phyloP scores from a whole-genome alignment of 2,329 filamentous ascomycete species.

The Dactylonectria estremocensis region DNA sequence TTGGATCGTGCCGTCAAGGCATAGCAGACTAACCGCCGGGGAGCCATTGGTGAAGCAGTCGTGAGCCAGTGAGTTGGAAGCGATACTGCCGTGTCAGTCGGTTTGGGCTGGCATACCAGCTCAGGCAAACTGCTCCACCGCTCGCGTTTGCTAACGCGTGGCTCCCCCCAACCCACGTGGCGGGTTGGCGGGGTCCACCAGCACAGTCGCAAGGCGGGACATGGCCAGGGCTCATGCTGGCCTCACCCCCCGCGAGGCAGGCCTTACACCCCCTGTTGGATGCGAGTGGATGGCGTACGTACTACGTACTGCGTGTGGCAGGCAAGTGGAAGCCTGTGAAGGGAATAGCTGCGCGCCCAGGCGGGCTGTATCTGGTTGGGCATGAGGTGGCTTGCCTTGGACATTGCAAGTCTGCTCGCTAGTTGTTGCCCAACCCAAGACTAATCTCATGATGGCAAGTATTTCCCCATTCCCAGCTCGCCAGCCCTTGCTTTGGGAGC shows the following conservation, averaged over 20 bases:
- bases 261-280: background rate
- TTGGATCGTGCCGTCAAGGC: constrained; percentile 31
- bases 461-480: background rate
- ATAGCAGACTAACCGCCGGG: background rate
- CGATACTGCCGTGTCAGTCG: constrained; percentile 22
- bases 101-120: constrained; percentile 32
- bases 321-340: background rate
- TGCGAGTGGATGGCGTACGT: background rate
- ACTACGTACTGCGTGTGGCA: constrained; percentile 13
- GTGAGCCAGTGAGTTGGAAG: background rate
- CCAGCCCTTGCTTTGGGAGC: background rate
- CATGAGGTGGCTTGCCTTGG: constrained; percentile 17
- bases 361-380: constrained; percentile 21
- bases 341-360: constrained; percentile 11
- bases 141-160: constrained; percentile 44
- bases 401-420: constrained; percentile 25
- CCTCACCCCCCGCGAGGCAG: constrained; percentile 34
- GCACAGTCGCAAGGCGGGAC: constrained; percentile 29
- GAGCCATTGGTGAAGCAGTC: constrained; percentile 10
- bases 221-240: constrained; percentile 29
- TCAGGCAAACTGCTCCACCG: constrained; percentile 40
- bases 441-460: constrained; percentile 21
- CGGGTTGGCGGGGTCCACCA: constrained; percentile 36
- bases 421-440: constrained; percentile 21
- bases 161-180: constrained; percentile 51